Conservation (phyloP, 345 rosid genomes). For the Nephelium lappaceum region DNA sequence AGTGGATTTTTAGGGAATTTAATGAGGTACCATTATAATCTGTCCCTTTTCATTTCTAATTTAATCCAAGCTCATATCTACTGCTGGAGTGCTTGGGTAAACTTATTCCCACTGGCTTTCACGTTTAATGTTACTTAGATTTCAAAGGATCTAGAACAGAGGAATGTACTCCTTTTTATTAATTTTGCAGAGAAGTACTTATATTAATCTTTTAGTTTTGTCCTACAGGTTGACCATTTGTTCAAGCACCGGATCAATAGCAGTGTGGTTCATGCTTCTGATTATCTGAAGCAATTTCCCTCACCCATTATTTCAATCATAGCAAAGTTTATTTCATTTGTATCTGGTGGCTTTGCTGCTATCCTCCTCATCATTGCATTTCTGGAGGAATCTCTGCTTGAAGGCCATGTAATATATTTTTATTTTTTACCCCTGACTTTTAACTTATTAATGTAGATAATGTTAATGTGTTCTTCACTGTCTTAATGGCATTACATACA, state of each 20-base stretch:
- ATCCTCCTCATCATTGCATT: slow-evolving; percentile 92
- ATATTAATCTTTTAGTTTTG: slow-evolving; percentile 18
- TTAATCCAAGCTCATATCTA: not conserved
- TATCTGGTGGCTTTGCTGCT: slow-evolving; percentile 98
- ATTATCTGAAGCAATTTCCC: slow-evolving; percentile 89
- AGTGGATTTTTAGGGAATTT: slow-evolving; percentile 95
- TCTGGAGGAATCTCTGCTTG: slow-evolving; percentile 96
- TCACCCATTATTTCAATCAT: slow-evolving; percentile 85
- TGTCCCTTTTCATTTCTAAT: not conserved
- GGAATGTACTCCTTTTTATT: not conserved
- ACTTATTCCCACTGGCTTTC: not conserved
- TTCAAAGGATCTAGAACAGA: not conserved
- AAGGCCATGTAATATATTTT: slow-evolving; percentile 79
- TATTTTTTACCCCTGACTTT: slow-evolving; percentile 12
- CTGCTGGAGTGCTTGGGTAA: slow-evolving; percentile 5
- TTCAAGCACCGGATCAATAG: slow-evolving; percentile 95
- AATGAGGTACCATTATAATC: slow-evolving; percentile 67
- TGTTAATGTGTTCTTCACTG: not conserved
- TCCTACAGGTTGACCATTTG: slow-evolving; percentile 89
- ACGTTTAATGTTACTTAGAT: not conserved
- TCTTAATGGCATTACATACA: slow-evolving; percentile 14
- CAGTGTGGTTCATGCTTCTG: slow-evolving; percentile 82
- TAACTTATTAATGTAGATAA: slow-evolving; percentile 4
- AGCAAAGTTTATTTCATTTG: slow-evolving; percentile 94
- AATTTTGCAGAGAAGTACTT: not conserved